Evolutionary conservation across 208 protist genomes (phyloP).

Genomic region (Acanthamoeba healyi): DNA sequence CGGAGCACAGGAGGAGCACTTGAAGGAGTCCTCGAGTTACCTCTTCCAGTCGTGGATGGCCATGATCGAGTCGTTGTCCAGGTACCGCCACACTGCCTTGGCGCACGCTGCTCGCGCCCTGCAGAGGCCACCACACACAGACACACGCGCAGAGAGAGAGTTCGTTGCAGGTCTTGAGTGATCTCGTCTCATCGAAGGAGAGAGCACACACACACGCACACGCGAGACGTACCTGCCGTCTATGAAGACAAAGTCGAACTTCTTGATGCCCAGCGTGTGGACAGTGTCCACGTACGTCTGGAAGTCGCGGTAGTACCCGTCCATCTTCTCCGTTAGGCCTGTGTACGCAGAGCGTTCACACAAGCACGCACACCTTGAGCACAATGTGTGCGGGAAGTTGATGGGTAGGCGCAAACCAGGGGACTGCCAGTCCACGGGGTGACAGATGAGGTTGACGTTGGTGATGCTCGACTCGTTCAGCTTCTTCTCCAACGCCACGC

Average conservation of each 20-base stretch:
- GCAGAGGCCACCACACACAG: background rate
- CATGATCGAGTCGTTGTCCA: background rate
- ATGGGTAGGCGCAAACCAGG: background rate
- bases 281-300: background rate
- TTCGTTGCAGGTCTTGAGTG: too few species aligned
- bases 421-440: background rate
- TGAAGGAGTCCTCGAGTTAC: background rate
- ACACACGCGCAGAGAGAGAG: too few species aligned
- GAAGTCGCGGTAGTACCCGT: background rate
- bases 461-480: background rate
- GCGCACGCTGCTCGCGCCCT: background rate
- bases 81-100: background rate
- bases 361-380: background rate
- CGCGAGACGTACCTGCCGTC: background rate
- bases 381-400: background rate
- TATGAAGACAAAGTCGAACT: background rate
- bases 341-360: background rate
- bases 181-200: background rate
- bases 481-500: background rate
- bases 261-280: background rate
- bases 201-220: background rate
- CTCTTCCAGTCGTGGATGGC: background rate
- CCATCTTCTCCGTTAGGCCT: background rate
- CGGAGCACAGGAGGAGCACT: too few species aligned
- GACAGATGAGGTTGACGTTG: slow-evolving; percentile 27